These are phyloP conservation scores for Aspergillus fumigatus DNA, from an alignment of 2,329 filamentous ascomycete species.

Conservation along the genomic window DNA sequence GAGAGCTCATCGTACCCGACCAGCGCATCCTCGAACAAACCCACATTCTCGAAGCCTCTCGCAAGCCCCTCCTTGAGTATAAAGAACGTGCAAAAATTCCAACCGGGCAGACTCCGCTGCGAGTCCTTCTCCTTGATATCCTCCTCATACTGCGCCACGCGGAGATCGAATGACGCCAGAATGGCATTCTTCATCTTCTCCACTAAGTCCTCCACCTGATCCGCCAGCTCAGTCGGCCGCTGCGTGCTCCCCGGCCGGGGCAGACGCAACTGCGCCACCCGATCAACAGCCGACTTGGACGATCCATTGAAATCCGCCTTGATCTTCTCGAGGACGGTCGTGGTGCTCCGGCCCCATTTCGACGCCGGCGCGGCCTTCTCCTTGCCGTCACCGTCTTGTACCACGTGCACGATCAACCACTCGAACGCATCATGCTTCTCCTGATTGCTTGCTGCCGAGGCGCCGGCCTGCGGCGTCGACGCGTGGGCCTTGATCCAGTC, in stretches of 20 bases:
- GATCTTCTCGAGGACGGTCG: slow-evolving; percentile 83
- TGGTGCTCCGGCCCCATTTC: slow-evolving; percentile 73
- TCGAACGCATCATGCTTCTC: slow-evolving; percentile 97
- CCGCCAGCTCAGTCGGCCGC: slow-evolving; percentile 76
- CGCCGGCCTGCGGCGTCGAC: slow-evolving; percentile 47
- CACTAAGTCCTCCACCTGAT: slow-evolving; percentile 79
- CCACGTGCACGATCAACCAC: slow-evolving; percentile 90
- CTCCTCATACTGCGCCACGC: slow-evolving; percentile 92
- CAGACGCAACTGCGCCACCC: slow-evolving; percentile 80
- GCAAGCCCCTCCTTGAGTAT: slow-evolving; percentile 94
- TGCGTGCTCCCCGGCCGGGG: slow-evolving; percentile 44
- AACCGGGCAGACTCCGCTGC: slow-evolving; percentile 81
- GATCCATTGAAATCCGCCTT: slow-evolving; percentile 82
- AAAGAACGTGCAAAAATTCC: slow-evolving; percentile 99
- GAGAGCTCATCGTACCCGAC: slow-evolving; percentile 93
- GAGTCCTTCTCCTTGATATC: slow-evolving; percentile 93
- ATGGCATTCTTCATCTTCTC: slow-evolving; percentile 84
- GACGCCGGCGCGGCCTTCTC: slow-evolving; percentile 64
- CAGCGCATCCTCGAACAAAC: slow-evolving; percentile 89
- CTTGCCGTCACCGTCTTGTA: slow-evolving; percentile 67
- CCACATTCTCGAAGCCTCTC: slow-evolving; percentile 91
- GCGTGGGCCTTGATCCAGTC: slow-evolving; percentile 87
- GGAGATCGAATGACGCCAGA: slow-evolving; percentile 79
- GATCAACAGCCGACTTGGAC: slow-evolving; percentile 68
- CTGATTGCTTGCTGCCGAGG: slow-evolving; percentile 54